These are phyloP conservation scores for Aegilops speltoides DNA, from an alignment of 176 grass and related monocot species.

Conservation along the genomic window DNA sequence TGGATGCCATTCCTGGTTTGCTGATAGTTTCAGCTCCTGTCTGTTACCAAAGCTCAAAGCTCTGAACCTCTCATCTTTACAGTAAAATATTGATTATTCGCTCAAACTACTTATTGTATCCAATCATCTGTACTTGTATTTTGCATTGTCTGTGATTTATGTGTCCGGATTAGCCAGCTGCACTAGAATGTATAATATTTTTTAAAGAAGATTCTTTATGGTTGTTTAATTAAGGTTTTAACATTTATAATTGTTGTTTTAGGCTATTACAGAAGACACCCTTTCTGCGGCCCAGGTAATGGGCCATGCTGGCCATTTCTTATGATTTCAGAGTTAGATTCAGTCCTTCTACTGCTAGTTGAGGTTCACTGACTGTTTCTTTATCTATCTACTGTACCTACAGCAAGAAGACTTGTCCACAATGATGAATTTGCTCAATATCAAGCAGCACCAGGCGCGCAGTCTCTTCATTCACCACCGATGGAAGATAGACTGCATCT, in stretches of 20 bases:
- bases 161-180: neutral
- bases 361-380: neutral
- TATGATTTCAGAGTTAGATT: neutral
- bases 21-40: neutral
- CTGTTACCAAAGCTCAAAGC: neutral
- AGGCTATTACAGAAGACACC: conserved; percentile 44
- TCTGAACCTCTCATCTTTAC: neutral
- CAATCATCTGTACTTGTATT: neutral
- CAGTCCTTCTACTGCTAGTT: neutral
- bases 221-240: conserved; percentile 3
- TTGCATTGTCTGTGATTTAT: conserved; percentile 4
- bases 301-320: neutral
- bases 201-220: neutral
- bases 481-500: conserved; percentile 51
- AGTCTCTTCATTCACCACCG: conserved; percentile 49
- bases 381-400: neutral
- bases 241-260: conserved; percentile 22
- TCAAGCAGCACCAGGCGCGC: conserved; percentile 57
- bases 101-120: neutral
- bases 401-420: conserved; percentile 44
- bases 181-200: neutral
- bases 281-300: conserved; percentile 37
- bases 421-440: conserved; percentile 50
- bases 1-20: neutral
- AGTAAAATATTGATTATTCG: neutral